Conservation (phyloP, 306 rosid genomes). For the Abrus pulchellus region DNA sequence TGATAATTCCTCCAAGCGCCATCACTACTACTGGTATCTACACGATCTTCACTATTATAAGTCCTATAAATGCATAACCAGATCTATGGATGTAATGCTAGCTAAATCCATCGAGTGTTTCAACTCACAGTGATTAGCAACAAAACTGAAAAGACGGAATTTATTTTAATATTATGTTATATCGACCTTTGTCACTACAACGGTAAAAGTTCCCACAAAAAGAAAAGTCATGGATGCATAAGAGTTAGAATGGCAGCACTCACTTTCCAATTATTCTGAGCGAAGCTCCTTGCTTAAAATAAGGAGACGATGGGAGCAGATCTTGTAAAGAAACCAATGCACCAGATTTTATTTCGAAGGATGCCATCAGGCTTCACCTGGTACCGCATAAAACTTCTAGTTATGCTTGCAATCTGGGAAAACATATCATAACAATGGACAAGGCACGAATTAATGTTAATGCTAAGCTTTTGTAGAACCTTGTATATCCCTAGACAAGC, state of each 20-base stretch:
- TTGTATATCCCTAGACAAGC: not conserved
- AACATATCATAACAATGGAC: slow-evolving; percentile 33
- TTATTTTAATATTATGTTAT: slow-evolving; percentile 18
- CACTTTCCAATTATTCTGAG: slow-evolving; percentile 82
- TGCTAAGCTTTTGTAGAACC: slow-evolving; percentile 5
- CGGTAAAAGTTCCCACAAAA: not conserved
- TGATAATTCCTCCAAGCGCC: not conserved
- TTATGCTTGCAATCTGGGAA: slow-evolving; percentile 33
- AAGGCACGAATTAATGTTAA: slow-evolving; percentile 10
- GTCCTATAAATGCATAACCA: slow-evolving; percentile 39
- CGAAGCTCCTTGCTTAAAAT: slow-evolving; percentile 83
- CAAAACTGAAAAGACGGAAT: slow-evolving; percentile 24
- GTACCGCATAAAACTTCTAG: slow-evolving; percentile 3
- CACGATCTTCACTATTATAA: not conserved
- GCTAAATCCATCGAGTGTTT: slow-evolving; percentile 6
- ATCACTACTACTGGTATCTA: not conserved
- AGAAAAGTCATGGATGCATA: not conserved
- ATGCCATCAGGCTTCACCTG: slow-evolving; percentile 43
- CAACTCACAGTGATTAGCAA: not conserved
- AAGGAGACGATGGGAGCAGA: slow-evolving; percentile 67
- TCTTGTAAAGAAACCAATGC: slow-evolving; percentile 63
- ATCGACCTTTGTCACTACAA: not conserved
- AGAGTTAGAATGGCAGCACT: slow-evolving; percentile 34
- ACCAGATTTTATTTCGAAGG: slow-evolving; percentile 65
- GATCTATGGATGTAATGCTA: slow-evolving; percentile 2